Conservation (phyloP, 352 stramenopile species). For the Phytophthora cryptogea region DNA sequence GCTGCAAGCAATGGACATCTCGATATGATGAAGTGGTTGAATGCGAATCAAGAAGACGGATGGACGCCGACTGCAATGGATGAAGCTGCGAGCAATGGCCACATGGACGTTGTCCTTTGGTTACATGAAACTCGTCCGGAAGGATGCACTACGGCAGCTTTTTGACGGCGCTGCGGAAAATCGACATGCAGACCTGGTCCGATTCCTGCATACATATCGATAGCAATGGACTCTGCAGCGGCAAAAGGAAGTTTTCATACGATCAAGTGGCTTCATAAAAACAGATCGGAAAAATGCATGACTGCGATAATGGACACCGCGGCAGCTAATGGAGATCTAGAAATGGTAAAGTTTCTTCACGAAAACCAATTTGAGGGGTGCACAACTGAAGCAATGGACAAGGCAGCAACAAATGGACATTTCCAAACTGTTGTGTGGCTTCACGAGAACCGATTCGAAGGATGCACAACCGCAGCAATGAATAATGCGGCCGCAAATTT, state of each 20-base stretch:
- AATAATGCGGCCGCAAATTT: not conserved
- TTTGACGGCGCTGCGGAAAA: too few species aligned
- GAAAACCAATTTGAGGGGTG: constrained; percentile 12
- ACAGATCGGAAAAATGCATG: constrained; percentile 1
- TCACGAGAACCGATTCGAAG: not conserved
- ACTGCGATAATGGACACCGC: constrained; percentile 11
- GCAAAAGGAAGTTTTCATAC: constrained; percentile 12
- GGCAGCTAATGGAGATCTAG: constrained; percentile 10
- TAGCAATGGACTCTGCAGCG: not conserved
- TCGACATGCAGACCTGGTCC: too few species aligned
- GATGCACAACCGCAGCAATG: not conserved
- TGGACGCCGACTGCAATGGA: too few species aligned
- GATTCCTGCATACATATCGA: too few species aligned
- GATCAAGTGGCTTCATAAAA: constrained; percentile 13
- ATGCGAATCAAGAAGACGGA: too few species aligned
- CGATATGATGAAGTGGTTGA: too few species aligned
- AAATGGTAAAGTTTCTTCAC: constrained; percentile 16
- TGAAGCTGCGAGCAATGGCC: too few species aligned
- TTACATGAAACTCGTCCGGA: too few species aligned
- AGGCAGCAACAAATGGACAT: constrained; percentile 9
- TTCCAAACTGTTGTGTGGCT: too few species aligned
- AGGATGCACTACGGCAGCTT: too few species aligned
- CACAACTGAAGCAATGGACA: not conserved
- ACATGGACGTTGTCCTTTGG: too few species aligned
- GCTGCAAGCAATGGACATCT: not conserved